These are phyloP conservation scores for Cladosporium velox DNA, from an alignment of 2,329 filamentous ascomycete species.

Conservation along the genomic window DNA sequence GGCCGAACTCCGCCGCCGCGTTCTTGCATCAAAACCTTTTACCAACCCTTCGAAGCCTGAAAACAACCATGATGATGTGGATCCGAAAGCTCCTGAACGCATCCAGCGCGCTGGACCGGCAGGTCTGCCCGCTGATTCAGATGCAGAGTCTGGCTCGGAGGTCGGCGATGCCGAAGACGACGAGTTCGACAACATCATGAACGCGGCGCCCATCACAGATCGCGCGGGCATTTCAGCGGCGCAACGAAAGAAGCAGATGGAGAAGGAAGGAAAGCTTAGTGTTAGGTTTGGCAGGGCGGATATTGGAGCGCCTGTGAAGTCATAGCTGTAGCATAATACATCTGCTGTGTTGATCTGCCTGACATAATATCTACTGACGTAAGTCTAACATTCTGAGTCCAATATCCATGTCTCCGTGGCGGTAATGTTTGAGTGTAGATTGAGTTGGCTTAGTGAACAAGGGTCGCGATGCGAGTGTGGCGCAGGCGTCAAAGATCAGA, in stretches of 20 bases:
- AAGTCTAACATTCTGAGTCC: neutral
- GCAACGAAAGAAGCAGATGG: constrained; percentile 56
- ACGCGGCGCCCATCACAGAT: constrained; percentile 87
- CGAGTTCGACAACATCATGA: constrained; percentile 90
- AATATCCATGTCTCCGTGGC: neutral
- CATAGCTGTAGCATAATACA: neutral
- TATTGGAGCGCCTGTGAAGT: constrained; percentile 45
- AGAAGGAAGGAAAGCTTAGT: constrained; percentile 45
- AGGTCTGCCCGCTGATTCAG: constrained; percentile 53
- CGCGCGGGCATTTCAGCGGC: constrained; percentile 71
- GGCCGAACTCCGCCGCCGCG: constrained; percentile 85
- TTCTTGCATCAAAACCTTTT: constrained; percentile 91
- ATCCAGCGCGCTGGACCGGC: constrained; percentile 54
- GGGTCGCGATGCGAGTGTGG: neutral
- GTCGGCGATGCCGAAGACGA: constrained; percentile 65
- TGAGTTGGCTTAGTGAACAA: constrained; percentile 8
- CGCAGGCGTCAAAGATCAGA: neutral
- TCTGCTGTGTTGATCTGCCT: neutral
- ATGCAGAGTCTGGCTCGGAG: constrained; percentile 72
- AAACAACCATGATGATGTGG: constrained; percentile 37
- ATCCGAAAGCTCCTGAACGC: constrained; percentile 62
- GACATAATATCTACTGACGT: neutral
- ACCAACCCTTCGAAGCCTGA: constrained; percentile 53
- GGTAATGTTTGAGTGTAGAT: neutral
- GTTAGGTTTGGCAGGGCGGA: constrained; percentile 53